phyloP scores from a whole-genome alignment of 176 grass and related monocot species.

The Musa schizocarpa region DNA sequence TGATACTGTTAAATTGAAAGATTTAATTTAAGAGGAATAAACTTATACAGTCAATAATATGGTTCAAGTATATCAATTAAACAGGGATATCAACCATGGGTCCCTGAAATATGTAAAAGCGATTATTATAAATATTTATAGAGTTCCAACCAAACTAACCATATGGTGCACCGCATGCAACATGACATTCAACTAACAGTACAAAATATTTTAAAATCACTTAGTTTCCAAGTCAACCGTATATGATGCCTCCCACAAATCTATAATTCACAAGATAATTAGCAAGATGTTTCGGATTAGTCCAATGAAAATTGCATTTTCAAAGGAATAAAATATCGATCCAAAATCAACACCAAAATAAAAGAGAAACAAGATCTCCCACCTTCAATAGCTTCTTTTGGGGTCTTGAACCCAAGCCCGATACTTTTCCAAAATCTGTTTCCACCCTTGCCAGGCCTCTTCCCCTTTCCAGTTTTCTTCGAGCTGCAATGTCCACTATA shows the following conservation, averaged over 20 bases:
- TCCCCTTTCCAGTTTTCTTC: conserved; percentile 3
- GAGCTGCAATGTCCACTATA: background rate
- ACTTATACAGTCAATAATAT: no score
- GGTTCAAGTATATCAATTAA: no score
- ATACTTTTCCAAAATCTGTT: conserved; percentile 13
- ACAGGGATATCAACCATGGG: no score
- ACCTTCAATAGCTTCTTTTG: conserved; percentile 9
- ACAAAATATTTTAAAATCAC: background rate
- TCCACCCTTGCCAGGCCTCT: conserved; percentile 8
- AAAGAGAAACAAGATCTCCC: background rate
- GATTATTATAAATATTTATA: no score
- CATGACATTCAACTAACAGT: no score
- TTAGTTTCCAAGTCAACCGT: background rate
- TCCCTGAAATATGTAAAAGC: no score
- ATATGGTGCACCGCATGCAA: no score
- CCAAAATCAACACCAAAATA: background rate
- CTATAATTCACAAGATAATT: background rate
- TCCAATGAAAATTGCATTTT: no score
- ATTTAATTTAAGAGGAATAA: no score
- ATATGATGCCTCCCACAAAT: background rate
- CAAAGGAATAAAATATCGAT: no score
- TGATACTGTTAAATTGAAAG: no score
- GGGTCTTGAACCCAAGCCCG: conserved; percentile 7
- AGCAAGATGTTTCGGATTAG: background rate
- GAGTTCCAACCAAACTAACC: no score